Evolutionary conservation across 495 filamentous ascomycete genomes (phyloP).

Genomic region (Penicilliopsis zonata): DNA sequence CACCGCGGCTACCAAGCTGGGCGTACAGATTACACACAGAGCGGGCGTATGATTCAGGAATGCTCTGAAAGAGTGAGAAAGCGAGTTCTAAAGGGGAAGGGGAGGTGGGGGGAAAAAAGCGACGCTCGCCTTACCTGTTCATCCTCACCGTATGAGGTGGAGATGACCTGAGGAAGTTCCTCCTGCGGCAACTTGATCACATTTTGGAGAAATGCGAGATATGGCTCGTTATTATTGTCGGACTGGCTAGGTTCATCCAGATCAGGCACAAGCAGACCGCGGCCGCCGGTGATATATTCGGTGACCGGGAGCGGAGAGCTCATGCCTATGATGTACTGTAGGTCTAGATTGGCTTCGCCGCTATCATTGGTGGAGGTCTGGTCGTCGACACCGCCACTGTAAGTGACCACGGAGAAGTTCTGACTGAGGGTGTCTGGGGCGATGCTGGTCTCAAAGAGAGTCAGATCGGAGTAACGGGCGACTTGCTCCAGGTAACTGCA

Average conservation of each 20-base stretch:
- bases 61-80: conserved; percentile 34
- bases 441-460: conserved; percentile 38
- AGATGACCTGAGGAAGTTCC: conserved; percentile 61
- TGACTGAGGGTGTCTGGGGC: conserved; percentile 39
- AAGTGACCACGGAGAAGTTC: conserved; percentile 51
- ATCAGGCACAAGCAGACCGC: conserved; percentile 49
- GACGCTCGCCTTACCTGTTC: conserved; percentile 38
- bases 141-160: conserved; percentile 72
- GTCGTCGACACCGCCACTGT: conserved; percentile 45
- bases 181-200: conserved; percentile 34
- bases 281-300: conserved; percentile 57
- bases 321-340: conserved; percentile 55
- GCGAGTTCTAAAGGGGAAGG: not conserved
- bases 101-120: not conserved
- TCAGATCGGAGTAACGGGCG: conserved; percentile 48
- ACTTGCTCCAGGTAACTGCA: conserved; percentile 59
- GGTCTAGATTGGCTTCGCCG: conserved; percentile 66
- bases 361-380: conserved; percentile 34
- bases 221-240: conserved; percentile 62
- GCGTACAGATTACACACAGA: conserved; percentile 59
- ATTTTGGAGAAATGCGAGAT: conserved; percentile 56
- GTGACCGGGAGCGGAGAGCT: conserved; percentile 46
- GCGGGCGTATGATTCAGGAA: conserved; percentile 53
- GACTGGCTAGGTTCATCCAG: conserved; percentile 38
- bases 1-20: conserved; percentile 64